phyloP scores from a whole-genome alignment of 108 stramenopile genomes.

The Nannochloropsis granulata region DNA sequence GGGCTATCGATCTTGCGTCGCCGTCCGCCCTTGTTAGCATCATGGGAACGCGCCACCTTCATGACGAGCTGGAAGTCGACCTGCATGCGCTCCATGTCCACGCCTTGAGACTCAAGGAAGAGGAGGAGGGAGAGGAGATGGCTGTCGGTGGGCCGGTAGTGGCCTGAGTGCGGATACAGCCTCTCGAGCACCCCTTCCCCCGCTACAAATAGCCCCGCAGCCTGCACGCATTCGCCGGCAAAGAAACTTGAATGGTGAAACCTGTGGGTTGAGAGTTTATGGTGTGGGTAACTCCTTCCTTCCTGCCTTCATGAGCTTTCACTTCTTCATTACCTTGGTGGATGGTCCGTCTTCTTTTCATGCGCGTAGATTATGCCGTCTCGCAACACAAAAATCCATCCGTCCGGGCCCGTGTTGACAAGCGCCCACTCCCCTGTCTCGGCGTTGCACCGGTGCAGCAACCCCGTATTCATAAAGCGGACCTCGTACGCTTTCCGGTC shows the following conservation, averaged over 20 bases:
- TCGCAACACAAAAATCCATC: slow-evolving; percentile 76
- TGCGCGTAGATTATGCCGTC: slow-evolving; percentile 63
- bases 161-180: slow-evolving; percentile 79
- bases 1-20: background rate
- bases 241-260: slow-evolving; percentile 88
- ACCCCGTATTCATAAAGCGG: background rate
- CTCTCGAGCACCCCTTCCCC: slow-evolving; percentile 55
- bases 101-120: slow-evolving; percentile 52
- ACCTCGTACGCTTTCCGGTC: slow-evolving; percentile 47
- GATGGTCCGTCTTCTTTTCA: slow-evolving; percentile 51
- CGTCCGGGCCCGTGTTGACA: slow-evolving; percentile 55
- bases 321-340: background rate
- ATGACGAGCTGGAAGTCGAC: slow-evolving; percentile 75
- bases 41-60: slow-evolving; percentile 51
- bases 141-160: slow-evolving; percentile 67
- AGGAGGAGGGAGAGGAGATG: slow-evolving; percentile 69
- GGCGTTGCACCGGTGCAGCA: background rate
- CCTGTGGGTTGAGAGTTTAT: slow-evolving; percentile 27
- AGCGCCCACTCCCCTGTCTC: background rate
- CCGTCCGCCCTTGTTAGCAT: background rate
- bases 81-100: slow-evolving; percentile 54
- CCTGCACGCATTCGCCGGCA: slow-evolving; percentile 69
- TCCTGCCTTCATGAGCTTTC: background rate
- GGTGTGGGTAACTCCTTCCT: background rate
- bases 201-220: slow-evolving; percentile 75